Evolutionary conservation across 2,329 filamentous ascomycete genomes (phyloP).

Genomic region (Trichophyton simii): DNA sequence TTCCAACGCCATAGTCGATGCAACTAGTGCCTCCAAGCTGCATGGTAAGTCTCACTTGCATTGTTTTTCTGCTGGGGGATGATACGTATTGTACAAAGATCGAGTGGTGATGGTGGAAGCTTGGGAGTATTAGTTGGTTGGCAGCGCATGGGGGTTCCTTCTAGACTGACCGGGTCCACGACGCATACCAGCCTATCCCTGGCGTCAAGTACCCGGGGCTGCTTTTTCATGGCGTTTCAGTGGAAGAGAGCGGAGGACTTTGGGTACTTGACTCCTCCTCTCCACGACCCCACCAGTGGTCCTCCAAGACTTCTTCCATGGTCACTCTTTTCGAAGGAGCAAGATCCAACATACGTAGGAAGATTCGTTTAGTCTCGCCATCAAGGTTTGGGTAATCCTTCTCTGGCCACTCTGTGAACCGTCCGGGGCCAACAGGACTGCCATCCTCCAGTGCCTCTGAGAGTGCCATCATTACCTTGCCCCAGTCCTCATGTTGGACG

Average conservation of each 20-base stretch:
- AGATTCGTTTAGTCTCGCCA: constrained; percentile 20
- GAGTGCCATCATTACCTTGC: constrained; percentile 16
- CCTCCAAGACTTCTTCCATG: not conserved
- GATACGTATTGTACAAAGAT: not conserved
- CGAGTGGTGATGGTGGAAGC: not conserved
- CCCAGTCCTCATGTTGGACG: constrained; percentile 19
- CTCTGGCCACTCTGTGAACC: constrained; percentile 9
- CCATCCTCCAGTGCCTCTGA: constrained; percentile 14
- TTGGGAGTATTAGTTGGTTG: not conserved
- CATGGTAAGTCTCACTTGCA: not conserved
- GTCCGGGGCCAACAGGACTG: not conserved
- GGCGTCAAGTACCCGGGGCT: not conserved
- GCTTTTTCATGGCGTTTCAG: not conserved
- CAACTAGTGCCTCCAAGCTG: not conserved
- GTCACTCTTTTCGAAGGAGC: not conserved
- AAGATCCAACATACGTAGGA: not conserved
- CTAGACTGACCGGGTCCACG: not conserved
- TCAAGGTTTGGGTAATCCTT: constrained; percentile 21
- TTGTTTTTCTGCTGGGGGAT: not conserved
- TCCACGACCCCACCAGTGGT: not conserved
- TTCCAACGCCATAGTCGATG: too few species aligned
- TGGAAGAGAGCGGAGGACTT: not conserved
- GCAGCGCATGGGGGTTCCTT: not conserved
- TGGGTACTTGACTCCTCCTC: not conserved
- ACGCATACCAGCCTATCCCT: not conserved